Conservation (phyloP, 2,329 filamentous ascomycete species). For the Xylaria sp. region DNA sequence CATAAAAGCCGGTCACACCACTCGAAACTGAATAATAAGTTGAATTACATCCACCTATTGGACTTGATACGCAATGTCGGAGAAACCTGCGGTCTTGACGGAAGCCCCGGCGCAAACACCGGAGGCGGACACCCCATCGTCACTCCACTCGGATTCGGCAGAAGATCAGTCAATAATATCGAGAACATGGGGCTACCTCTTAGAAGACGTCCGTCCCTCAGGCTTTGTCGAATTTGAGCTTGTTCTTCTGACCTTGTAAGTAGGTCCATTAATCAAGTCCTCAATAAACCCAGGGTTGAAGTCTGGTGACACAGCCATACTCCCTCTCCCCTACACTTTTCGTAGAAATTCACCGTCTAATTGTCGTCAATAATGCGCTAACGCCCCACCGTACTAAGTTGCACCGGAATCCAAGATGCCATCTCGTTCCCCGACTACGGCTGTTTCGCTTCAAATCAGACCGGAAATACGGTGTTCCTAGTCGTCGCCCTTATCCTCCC, state of each 20-base stretch:
- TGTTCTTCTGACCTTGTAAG: constrained; percentile 52
- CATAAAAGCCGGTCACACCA: neutral
- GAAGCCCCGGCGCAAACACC: neutral
- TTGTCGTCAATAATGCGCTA: constrained; percentile 7
- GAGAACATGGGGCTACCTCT: constrained; percentile 35
- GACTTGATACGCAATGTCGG: constrained; percentile 1
- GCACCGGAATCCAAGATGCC: constrained; percentile 62
- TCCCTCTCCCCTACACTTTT: neutral
- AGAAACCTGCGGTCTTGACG: neutral
- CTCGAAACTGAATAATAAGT: neutral
- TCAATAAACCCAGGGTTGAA: no score
- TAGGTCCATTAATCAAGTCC: no score
- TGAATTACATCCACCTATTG: neutral
- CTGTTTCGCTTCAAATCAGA: constrained; percentile 69
- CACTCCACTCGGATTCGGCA: neutral
- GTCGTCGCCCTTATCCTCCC: constrained; percentile 57
- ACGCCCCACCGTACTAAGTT: constrained; percentile 35
- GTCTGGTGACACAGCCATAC: neutral
- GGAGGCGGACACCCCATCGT: neutral
- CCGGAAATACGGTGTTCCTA: constrained; percentile 68
- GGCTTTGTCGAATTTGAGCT: constrained; percentile 53
- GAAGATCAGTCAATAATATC: constrained; percentile 27
- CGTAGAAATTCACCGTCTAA: neutral
- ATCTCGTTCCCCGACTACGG: constrained; percentile 65
- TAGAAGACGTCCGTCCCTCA: constrained; percentile 46